Percentiles rank a stretch among this genome's conserved stretches.
Evolutionary conservation across 2,329 filamentous ascomycete genomes (phyloP).

Genomic region (Sporothrix schenckii): DNA sequence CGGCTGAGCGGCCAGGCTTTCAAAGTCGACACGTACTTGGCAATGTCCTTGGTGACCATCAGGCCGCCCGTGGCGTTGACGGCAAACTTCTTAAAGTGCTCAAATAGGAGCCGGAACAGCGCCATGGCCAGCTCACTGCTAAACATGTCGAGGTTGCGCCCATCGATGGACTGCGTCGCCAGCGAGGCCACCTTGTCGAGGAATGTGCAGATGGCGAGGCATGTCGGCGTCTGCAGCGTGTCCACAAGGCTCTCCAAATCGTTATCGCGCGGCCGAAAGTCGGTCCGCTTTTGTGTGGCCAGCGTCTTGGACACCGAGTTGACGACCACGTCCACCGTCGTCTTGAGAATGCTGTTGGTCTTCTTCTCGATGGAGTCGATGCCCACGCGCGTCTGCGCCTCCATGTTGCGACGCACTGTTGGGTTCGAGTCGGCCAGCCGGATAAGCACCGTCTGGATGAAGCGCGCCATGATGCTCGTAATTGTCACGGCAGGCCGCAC

Average conservation of each 20-base stretch:
- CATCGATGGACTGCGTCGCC: constrained; percentile 71
- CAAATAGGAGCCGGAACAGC: constrained; percentile 76
- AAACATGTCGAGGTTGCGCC: constrained; percentile 80
- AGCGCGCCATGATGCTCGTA: constrained; percentile 89
- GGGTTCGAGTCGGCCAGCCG: constrained; percentile 87
- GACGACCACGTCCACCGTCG: constrained; percentile 66
- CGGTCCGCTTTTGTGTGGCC: constrained; percentile 78
- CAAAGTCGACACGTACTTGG: constrained; percentile 85
- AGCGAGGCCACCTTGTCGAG: constrained; percentile 67
- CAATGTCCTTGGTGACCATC: constrained; percentile 95
- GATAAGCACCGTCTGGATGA: constrained; percentile 86
- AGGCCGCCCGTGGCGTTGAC: constrained; percentile 92
- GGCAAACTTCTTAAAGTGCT: constrained; percentile 92
- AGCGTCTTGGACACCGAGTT: constrained; percentile 77
- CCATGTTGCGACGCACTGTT: constrained; percentile 86
- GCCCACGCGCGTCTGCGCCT: constrained; percentile 74
- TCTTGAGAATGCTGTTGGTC: constrained; percentile 64
- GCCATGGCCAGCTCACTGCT: constrained; percentile 81
- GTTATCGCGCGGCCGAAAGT: constrained; percentile 85
- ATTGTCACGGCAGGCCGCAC: constrained; percentile 84
- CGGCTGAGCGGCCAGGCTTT: constrained; percentile 77
- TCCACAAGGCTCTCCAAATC: constrained; percentile 66
- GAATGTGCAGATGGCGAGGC: constrained; percentile 78
- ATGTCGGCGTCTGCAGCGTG: constrained; percentile 82
- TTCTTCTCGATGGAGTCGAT: constrained; percentile 83